A percentile compares a stretch with the other conserved stretches of the same genome.
Conservation (phyloP, 768 basidiomycete species). For the Tylopilus sp. region DNA sequence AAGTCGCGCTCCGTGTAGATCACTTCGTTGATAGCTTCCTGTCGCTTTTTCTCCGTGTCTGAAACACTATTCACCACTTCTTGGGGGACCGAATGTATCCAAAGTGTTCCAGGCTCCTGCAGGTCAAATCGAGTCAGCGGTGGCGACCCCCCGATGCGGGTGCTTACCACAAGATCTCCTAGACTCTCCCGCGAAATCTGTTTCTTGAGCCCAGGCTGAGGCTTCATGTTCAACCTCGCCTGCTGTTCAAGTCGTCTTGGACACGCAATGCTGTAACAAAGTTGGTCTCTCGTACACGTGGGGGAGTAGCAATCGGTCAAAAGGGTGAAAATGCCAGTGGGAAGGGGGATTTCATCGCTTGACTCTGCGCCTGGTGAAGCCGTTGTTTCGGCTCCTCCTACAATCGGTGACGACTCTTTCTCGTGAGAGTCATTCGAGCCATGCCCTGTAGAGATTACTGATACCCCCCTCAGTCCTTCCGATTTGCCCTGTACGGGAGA, state of each 20-base stretch:
- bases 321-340: slow-evolving; percentile 93
- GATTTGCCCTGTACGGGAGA: slow-evolving; percentile 22
- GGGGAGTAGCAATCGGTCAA: slow-evolving; percentile 98
- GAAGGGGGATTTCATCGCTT: slow-evolving; percentile 67
- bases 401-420: slow-evolving; percentile 30
- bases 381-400: slow-evolving; percentile 16
- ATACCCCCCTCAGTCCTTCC: slow-evolving; percentile 22
- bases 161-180: slow-evolving; percentile 66
- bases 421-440: slow-evolving; percentile 35
- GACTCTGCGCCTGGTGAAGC: slow-evolving; percentile 40
- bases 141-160: background rate
- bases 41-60: slow-evolving; percentile 90
- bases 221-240: slow-evolving; percentile 90
- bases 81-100: slow-evolving; percentile 95
- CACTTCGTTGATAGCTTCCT: slow-evolving; percentile 98
- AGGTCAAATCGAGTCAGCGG: slow-evolving; percentile 22
- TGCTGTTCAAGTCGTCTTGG: slow-evolving; percentile 93
- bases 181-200: slow-evolving; percentile 80
- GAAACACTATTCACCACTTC: slow-evolving; percentile 92
- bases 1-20: slow-evolving; percentile 94
- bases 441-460: slow-evolving; percentile 26
- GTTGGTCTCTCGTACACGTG: slow-evolving; percentile 86
- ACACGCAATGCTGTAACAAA: slow-evolving; percentile 99
- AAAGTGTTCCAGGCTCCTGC: slow-evolving; percentile 79
- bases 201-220: slow-evolving; percentile 82